Base-by-base conservation (phyloP, 1,139 yeast genomes). In the Suhomyces ambrosiae region DNA sequence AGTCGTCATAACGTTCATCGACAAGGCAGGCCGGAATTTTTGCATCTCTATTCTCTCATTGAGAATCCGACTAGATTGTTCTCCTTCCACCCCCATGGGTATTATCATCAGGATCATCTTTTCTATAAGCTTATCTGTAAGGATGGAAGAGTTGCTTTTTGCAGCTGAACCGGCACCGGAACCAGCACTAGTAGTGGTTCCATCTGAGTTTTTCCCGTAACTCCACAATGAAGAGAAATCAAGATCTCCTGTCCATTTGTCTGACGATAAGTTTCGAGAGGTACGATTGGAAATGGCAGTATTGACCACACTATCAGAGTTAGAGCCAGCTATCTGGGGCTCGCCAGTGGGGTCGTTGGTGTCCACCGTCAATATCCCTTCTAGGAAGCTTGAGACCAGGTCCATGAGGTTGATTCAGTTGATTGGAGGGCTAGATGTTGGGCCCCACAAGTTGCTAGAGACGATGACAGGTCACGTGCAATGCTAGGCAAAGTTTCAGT, bases 71-170 rank as follows among this genome's bases (percentile, higher is more conserved):
- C 54, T 59, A n/a, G 68, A 56, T 40, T 62, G 66, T 18, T 64
- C 64, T 27, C 63, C 68, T 35, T 68, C 68, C 3, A 79, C 66
- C 10, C 82, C 71, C 4, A 84, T 72, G 0, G 95, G 94, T 23
- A 86, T 64, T 4, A 89, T 81, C 80, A 86, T 79, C 19, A 78
- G 67, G 3, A 86, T 66, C 27, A 86, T 65, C 50, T 79, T 76
- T 52, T 86, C 95, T 49, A 86, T 73, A 35, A 87, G 60, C 43
- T 80, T 82, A 50, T 87, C 95, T 0, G 86, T 74, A 56, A 80
- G 58, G 42, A 75, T 64, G 27, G 41, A 23, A 13, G 35, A 26
- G 26, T 30, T 30, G 24, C 33, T 34, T 13, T 17, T 13, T 8
- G 18, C n/a, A 16, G 28, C 5, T 7, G n/a, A n/a, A n/a, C n/a